Evolutionary conservation across 257 asterid genomes (phyloP).

Genomic region (Nicotiana otophora): DNA sequence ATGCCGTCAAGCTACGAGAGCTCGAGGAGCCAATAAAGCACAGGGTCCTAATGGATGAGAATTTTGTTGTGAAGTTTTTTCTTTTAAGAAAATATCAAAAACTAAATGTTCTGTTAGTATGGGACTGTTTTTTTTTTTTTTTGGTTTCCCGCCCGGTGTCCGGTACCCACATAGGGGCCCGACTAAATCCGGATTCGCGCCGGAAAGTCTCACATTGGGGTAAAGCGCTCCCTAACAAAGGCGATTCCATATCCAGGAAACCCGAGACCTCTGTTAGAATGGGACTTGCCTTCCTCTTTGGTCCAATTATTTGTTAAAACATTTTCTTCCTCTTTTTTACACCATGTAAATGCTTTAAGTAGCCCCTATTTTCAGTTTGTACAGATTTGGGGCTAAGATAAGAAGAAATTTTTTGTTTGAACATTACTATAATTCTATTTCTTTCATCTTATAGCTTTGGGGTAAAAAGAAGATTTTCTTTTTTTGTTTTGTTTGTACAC

Average conservation of each 20-base stretch:
- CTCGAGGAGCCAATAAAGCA: not conserved
- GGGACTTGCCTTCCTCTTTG: not conserved
- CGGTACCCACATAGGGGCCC: too few species aligned
- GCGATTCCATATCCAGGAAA: too few species aligned
- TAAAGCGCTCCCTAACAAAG: too few species aligned
- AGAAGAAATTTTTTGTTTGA: not conserved
- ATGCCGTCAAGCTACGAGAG: slow-evolving; percentile 7
- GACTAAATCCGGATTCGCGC: too few species aligned
- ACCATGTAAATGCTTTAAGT: not conserved
- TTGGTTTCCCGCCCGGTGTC: too few species aligned
- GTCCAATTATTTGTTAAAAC: not conserved
- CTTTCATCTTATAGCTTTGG: not conserved
- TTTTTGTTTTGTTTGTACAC: not conserved
- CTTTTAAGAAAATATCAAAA: not conserved
- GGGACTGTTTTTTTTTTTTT: not conserved
- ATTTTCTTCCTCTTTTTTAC: not conserved
- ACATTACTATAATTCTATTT: not conserved
- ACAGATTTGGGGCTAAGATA: not conserved
- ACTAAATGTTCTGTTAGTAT: not conserved
- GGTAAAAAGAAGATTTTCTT: not conserved
- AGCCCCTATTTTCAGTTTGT: not conserved
- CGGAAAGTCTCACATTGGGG: too few species aligned
- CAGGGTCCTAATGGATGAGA: not conserved
- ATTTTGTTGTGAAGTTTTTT: slow-evolving; percentile 1
- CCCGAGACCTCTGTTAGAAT: too few species aligned